These are phyloP conservation scores for Chara braunii DNA, from an alignment of 139 green algal species.

Conservation along the genomic window DNA sequence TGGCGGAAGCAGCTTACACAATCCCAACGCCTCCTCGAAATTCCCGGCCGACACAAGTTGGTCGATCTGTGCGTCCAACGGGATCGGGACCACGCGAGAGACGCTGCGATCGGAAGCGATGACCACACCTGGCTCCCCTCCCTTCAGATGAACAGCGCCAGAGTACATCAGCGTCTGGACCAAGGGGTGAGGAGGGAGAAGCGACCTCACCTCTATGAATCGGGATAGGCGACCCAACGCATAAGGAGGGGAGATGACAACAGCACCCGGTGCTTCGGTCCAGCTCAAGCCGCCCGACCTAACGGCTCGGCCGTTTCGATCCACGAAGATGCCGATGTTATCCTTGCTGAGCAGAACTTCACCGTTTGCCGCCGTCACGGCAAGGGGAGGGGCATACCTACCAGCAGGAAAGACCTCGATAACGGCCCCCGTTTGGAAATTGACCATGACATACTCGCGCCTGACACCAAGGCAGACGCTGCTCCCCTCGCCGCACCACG, in stretches of 20 bases:
- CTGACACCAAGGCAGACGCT: background rate
- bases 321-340: constrained; percentile 46
- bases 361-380: constrained; percentile 5
- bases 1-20: constrained; percentile 43
- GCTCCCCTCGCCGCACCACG: constrained; percentile 15
- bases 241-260: constrained; percentile 49
- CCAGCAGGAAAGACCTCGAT: constrained; percentile 21
- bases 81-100: constrained; percentile 44
- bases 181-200: constrained; percentile 33
- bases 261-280: constrained; percentile 39
- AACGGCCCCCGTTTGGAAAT: constrained; percentile 7
- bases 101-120: constrained; percentile 21
- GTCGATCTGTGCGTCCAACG: constrained; percentile 47
- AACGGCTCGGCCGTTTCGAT: constrained; percentile 40
- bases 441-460: constrained; percentile 17
- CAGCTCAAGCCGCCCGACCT: constrained; percentile 44
- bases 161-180: constrained; percentile 42
- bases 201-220: constrained; percentile 47
- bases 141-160: constrained; percentile 7
- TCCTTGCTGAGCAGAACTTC: constrained; percentile 49
- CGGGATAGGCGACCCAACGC: constrained; percentile 46
- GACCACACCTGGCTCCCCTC: background rate
- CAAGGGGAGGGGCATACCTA: background rate
- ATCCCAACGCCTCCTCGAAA: constrained; percentile 57
- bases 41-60: constrained; percentile 52